Base-by-base conservation (phyloP, 768 basidiomycete genomes). In the Suillus decipiens region DNA sequence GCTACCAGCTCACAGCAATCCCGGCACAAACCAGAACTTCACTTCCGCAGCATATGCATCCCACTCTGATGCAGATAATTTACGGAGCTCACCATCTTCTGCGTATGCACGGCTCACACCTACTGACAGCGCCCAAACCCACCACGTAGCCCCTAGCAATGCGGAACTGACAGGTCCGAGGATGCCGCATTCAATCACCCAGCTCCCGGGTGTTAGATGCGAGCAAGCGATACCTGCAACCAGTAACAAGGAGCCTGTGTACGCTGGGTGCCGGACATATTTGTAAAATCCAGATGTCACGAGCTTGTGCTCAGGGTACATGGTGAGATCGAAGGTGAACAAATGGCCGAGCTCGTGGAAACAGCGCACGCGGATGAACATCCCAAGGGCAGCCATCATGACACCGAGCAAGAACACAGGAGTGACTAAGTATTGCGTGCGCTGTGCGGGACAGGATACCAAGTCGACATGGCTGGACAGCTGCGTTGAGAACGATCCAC, bases 281-380 rank as follows among this genome's bases (percentile, higher is more conserved):
- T 72, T 62, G 69, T 86, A 86, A 63, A 78, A 81, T 22, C 83
- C 79, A n/a, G 72, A 69, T 3, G 83, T 85, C 65, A 86, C 73
- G 51, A 86, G 77, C 55, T 72, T 77, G 73, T 87, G 86, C 37
- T 75, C 71, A 2, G 84, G 83, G 61, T 81, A 82, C 47, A 86
- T 71, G 53, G 84, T 84, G 55, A 87, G 78, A 67, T 86, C 84
- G 69, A 86, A 86, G 0, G 85, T 86, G 75, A 87, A 87, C 61
- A 85, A 72, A 1, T 77, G 69, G 2, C 84, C 85, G 24, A 86
- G 82, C 28, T 81, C 78, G 61, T 72, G 75, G 79, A 84, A 86
- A 67, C 85, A 86, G 65, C 77, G 81, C 19, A 84, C 69, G 43
- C 85, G 83, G 65, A 85, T 79, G 70, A 79, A 76, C 63, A 79